phyloP scores from a whole-genome alignment of 2,329 filamentous ascomycete genomes.

The Corniculantispora saksenae region DNA sequence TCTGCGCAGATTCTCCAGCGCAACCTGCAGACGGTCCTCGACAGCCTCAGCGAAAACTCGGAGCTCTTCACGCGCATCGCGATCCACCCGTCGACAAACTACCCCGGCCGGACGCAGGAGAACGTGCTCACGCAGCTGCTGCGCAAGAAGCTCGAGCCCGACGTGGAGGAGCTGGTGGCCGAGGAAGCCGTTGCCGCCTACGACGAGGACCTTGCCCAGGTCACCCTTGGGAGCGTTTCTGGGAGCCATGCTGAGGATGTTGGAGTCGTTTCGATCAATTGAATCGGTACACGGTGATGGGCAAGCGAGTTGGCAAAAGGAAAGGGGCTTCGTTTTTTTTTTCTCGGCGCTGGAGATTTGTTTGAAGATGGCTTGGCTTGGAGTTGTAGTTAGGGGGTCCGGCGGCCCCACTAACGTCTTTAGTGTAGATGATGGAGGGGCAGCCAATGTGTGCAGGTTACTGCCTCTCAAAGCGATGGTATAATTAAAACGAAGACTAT shows the following conservation, averaged over 20 bases:
- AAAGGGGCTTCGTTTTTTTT: background rate
- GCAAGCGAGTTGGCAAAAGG: background rate
- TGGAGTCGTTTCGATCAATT: background rate
- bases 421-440: background rate
- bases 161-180: conserved; percentile 72
- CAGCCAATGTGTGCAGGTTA: background rate
- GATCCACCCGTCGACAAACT: conserved; percentile 75
- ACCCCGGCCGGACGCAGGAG: conserved; percentile 69
- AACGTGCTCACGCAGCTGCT: conserved; percentile 67
- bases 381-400: background rate
- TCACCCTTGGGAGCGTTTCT: conserved; percentile 36
- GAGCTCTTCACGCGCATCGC: conserved; percentile 70
- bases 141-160: conserved; percentile 80
- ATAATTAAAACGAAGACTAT: too few species aligned
- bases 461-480: too few species aligned
- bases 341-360: background rate
- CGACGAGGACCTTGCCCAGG: conserved; percentile 72
- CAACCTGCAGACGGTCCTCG: conserved; percentile 67
- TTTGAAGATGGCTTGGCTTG: background rate
- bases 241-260: background rate
- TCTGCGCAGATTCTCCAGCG: conserved; percentile 70
- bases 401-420: background rate
- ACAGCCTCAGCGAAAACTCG: conserved; percentile 64
- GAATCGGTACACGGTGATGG: background rate
- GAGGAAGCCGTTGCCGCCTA: conserved; percentile 82